Percentiles rank a stretch among this genome's conserved stretches.
These are phyloP conservation scores for Mediolabrus comicus DNA, from an alignment of 108 stramenopile genomes.

Conservation along the genomic window DNA sequence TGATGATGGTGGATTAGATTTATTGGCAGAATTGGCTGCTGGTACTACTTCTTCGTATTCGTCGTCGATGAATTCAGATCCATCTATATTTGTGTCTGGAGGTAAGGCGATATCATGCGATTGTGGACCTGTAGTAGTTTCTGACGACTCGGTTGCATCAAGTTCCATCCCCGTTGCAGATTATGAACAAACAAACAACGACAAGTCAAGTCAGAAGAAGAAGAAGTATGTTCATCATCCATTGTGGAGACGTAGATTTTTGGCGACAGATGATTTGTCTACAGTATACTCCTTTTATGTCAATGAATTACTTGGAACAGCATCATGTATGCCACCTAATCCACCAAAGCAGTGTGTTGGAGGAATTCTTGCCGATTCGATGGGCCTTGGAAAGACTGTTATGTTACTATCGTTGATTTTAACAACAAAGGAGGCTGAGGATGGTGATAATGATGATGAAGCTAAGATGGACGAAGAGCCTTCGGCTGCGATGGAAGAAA, in stretches of 20 bases:
- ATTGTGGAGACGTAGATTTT: constrained; percentile 73
- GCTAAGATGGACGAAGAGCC: background rate
- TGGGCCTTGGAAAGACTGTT: constrained; percentile 83
- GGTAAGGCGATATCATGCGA: constrained; percentile 57
- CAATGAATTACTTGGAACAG: constrained; percentile 67
- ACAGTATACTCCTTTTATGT: constrained; percentile 72
- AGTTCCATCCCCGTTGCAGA: constrained; percentile 25
- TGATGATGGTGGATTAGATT: constrained; percentile 8
- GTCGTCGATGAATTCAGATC: background rate
- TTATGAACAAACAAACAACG: constrained; percentile 8
- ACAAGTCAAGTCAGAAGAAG: constrained; percentile 2
- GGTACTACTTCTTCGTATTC: background rate
- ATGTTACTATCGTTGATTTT: constrained; percentile 72
- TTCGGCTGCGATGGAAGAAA: background rate
- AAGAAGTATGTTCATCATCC: constrained; percentile 57
- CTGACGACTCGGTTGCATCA: constrained; percentile 21
- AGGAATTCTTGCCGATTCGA: constrained; percentile 75
- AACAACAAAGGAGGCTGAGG: constrained; percentile 38
- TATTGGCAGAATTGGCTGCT: constrained; percentile 31
- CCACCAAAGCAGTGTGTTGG: constrained; percentile 75
- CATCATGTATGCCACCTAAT: constrained; percentile 53
- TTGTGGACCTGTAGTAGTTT: constrained; percentile 75
- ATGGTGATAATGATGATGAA: background rate
- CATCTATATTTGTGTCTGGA: constrained; percentile 16
- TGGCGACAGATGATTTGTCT: constrained; percentile 40